Evolutionary conservation across 495 filamentous ascomycete species (phyloP).

Genomic region (Neurospora sp.): DNA sequence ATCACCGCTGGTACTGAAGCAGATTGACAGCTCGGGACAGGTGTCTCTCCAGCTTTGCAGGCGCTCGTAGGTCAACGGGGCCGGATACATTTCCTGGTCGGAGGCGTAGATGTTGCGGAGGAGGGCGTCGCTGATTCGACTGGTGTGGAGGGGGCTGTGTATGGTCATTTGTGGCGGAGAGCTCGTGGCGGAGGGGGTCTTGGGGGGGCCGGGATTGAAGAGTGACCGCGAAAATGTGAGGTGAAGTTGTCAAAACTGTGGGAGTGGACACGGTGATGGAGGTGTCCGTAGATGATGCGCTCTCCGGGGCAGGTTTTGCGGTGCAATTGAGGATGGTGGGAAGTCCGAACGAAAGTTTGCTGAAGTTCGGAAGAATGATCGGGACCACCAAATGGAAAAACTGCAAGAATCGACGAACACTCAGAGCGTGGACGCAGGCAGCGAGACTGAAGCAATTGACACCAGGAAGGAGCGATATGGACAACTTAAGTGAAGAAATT

Average conservation of each 20-base stretch:
- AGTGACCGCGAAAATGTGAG: not conserved
- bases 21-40: constrained; percentile 16
- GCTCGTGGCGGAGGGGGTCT: not conserved
- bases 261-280: not conserved
- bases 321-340: not conserved
- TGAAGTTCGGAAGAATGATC: not conserved
- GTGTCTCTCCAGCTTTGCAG: constrained; percentile 17
- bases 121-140: constrained; percentile 3
- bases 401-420: no score
- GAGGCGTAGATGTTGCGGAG: constrained; percentile 18
- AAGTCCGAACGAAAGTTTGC: no score
- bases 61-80: constrained; percentile 14
- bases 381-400: not conserved
- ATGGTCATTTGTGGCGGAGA: not conserved
- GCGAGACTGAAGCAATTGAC: not conserved
- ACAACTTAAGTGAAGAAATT: not conserved
- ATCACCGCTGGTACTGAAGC: constrained; percentile 1
- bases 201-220: not conserved
- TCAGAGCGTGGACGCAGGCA: not conserved
- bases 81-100: constrained; percentile 28
- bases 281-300: not conserved
- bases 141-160: not conserved
- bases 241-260: not conserved
- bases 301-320: not conserved
- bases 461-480: not conserved